Conservation (phyloP, 2,329 filamentous ascomycete species). For the Bisporella sp. region DNA sequence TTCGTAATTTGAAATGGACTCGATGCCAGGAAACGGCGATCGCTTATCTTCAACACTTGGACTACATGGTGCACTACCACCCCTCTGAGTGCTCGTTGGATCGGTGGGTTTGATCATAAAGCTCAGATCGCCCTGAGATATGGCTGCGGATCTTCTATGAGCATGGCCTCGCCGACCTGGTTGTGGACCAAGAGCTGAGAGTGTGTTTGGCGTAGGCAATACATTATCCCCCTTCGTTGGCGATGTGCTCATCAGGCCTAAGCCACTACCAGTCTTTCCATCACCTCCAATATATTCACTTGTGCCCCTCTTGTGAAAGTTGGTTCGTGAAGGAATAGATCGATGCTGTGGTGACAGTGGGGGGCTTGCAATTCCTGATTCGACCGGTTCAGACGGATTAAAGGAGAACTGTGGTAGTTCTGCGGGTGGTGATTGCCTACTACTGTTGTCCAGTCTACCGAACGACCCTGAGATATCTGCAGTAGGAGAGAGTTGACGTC, state of each 20-base stretch:
- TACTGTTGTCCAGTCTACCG: constrained; percentile 47
- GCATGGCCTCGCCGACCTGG: constrained; percentile 58
- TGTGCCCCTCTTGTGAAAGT: constrained; percentile 65
- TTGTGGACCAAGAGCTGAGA: constrained; percentile 34
- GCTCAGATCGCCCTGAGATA: constrained; percentile 78
- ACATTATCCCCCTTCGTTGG: constrained; percentile 58
- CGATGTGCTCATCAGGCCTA: constrained; percentile 57
- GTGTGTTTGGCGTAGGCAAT: constrained; percentile 42
- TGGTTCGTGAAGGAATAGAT: constrained; percentile 42
- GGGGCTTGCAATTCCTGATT: constrained; percentile 16
- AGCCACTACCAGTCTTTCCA: constrained; percentile 30
- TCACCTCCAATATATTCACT: constrained; percentile 85
- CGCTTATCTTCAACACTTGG: constrained; percentile 28
- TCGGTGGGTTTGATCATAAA: constrained; percentile 48
- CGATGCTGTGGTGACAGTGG: constrained; percentile 39
- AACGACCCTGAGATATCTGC: neutral
- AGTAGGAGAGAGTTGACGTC: constrained; percentile 41
- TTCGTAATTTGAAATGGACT: neutral
- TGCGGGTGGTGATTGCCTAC: constrained; percentile 19
- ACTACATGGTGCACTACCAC: constrained; percentile 32
- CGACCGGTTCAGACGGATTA: constrained; percentile 25
- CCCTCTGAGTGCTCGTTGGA: constrained; percentile 14
- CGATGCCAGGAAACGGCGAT: neutral
- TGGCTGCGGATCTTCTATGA: constrained; percentile 67
- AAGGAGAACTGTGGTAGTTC: constrained; percentile 5